A percentile compares a stretch with the other conserved stretches of the same genome.
phyloP scores from a whole-genome alignment of 2,329 filamentous ascomycete genomes.

The Hypoxylon sp. region DNA sequence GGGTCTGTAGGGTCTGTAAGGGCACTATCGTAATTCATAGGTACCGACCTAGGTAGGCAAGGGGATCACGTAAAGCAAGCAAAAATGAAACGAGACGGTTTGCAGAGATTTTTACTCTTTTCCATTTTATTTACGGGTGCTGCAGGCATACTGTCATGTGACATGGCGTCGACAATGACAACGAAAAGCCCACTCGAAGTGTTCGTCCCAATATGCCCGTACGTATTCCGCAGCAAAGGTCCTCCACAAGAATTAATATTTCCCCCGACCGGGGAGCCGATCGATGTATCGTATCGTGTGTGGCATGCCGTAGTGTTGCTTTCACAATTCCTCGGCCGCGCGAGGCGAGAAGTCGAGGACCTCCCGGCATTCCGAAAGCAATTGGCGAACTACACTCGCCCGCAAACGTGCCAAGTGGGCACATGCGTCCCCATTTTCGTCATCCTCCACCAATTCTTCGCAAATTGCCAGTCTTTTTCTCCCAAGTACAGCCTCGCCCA shows the following conservation, averaged over 20 bases:
- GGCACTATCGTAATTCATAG: not conserved
- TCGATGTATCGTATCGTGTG: constrained; percentile 43
- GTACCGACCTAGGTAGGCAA: not conserved
- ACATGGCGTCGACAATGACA: constrained; percentile 27
- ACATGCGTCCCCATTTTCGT: constrained; percentile 32
- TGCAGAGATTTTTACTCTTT: constrained; percentile 47
- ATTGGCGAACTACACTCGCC: constrained; percentile 32
- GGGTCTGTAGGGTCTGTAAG: not conserved
- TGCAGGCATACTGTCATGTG: constrained; percentile 39
- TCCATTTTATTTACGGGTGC: constrained; percentile 45
- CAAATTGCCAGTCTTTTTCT: constrained; percentile 48
- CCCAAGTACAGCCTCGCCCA: constrained; percentile 37
- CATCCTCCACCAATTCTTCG: constrained; percentile 39
- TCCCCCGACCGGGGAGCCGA: constrained; percentile 34
- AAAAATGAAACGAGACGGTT: not conserved
- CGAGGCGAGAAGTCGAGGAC: constrained; percentile 29
- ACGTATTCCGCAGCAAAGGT: constrained; percentile 43
- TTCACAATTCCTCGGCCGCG: constrained; percentile 36
- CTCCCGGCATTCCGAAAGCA: constrained; percentile 38
- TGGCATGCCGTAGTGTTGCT: constrained; percentile 39
- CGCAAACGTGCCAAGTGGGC: constrained; percentile 25
- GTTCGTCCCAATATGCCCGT: constrained; percentile 35
- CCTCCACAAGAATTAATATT: constrained; percentile 50
- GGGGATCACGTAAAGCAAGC: constrained; percentile 8
- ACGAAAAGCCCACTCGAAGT: constrained; percentile 41